Percentiles rank a stretch among this genome's conserved stretches.
Evolutionary conservation across 805 yeast species (phyloP).

Genomic region (Candida mattraensis): DNA sequence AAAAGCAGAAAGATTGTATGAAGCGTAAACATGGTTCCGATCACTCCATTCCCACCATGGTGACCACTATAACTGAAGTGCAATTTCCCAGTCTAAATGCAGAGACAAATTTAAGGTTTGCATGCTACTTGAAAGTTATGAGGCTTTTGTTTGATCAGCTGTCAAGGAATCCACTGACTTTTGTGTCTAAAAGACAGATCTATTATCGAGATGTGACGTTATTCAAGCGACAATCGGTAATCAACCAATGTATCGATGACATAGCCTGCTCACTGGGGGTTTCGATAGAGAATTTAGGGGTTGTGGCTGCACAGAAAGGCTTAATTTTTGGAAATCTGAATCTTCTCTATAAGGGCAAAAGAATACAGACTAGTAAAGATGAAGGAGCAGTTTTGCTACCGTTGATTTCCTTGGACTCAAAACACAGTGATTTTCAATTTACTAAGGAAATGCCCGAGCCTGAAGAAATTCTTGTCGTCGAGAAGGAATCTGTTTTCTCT

Average conservation of each 20-base stretch:
- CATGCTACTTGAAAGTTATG: conserved; percentile 23
- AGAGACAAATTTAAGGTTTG: conserved; percentile 20
- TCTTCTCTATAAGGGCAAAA: conserved; percentile 17
- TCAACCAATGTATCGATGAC: conserved; percentile 40
- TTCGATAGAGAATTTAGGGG: conserved; percentile 38
- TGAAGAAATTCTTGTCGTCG: conserved; percentile 42
- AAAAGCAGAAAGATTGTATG: conserved; percentile 8
- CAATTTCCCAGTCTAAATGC: conserved; percentile 23
- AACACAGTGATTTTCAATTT: conserved; percentile 20
- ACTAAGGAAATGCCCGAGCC: conserved; percentile 13
- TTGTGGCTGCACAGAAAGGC: conserved; percentile 59
- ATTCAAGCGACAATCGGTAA: conserved; percentile 44
- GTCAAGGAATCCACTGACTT: background rate
- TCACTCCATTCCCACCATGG: conserved; percentile 3
- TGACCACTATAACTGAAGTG: conserved; percentile 11
- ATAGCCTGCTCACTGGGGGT: conserved; percentile 40
- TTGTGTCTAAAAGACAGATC: conserved; percentile 53
- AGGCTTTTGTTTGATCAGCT: conserved; percentile 21
- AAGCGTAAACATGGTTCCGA: conserved; percentile 7
- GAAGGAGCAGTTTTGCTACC: conserved; percentile 39
- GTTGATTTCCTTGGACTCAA: conserved; percentile 28
- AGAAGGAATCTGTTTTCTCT: conserved; percentile 52
- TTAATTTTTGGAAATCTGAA: conserved; percentile 43
- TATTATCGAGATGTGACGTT: conserved; percentile 57
- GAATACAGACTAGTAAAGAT: conserved; percentile 13